Percentiles rank a stretch among this genome's conserved stretches.
Conservation (phyloP, 306 rosid species). For the Cucumis melo region DNA sequence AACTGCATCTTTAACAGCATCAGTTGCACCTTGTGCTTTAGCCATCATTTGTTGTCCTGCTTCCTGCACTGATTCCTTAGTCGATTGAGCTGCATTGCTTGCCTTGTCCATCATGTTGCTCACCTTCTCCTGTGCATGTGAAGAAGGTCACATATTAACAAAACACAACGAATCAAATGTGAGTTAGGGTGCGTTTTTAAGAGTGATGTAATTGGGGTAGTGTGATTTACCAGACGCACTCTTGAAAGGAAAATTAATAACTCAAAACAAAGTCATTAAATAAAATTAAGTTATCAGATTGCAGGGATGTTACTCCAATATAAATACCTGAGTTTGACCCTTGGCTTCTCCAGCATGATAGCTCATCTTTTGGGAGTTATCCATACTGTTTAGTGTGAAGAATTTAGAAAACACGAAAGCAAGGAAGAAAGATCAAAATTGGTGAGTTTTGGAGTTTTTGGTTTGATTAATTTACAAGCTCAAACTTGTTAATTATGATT, state of each 20-base stretch:
- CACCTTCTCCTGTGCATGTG: slow-evolving; percentile 29
- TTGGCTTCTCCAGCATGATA: slow-evolving; percentile 46
- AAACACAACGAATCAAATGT: too few relatives aligned
- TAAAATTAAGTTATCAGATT: too few relatives aligned
- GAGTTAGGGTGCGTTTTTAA: too few relatives aligned
- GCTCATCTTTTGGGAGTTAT: slow-evolving; percentile 26
- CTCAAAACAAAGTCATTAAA: too few relatives aligned
- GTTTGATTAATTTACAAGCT: neutral
- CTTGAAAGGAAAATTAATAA: too few relatives aligned
- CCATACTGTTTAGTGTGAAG: slow-evolving; percentile 17
- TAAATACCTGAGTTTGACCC: slow-evolving; percentile 41
- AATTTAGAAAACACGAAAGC: neutral
- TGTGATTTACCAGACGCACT: too few relatives aligned
- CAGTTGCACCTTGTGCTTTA: slow-evolving; percentile 49
- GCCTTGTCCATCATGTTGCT: slow-evolving; percentile 37
- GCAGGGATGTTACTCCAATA: too few relatives aligned
- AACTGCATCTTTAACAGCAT: slow-evolving; percentile 46
- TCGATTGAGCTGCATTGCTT: slow-evolving; percentile 30
- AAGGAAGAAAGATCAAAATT: neutral
- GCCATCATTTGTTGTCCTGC: slow-evolving; percentile 39
- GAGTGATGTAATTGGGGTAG: too few relatives aligned
- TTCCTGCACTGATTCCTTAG: slow-evolving; percentile 36
- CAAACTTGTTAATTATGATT: neutral
- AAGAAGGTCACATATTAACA: neutral
- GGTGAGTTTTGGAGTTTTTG: neutral